Evolutionary conservation across 805 yeast genomes (phyloP).

Genomic region (Lachancea fermentati): DNA sequence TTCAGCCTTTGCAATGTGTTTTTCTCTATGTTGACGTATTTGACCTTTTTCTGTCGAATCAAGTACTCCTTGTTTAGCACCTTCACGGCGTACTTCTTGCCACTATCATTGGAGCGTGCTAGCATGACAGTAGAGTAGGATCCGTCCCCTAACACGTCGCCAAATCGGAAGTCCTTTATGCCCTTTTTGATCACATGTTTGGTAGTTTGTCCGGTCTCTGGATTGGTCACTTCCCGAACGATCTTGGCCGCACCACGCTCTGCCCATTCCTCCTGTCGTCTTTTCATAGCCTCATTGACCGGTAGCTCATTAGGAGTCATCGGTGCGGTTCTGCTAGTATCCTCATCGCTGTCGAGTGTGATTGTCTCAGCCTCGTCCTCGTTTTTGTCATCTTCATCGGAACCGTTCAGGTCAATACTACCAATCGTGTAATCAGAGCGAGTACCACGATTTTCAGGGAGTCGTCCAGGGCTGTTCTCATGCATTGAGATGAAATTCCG

Average conservation of each 20-base stretch:
- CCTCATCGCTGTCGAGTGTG: slow-evolving; percentile 6
- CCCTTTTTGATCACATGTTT: slow-evolving; percentile 48
- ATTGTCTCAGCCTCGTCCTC: slow-evolving; percentile 5
- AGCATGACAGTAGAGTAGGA: slow-evolving; percentile 89
- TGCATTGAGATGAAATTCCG: slow-evolving; percentile 27
- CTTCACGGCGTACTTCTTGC: slow-evolving; percentile 73
- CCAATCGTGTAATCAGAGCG: too few relatives aligned
- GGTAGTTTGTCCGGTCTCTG: slow-evolving; percentile 42
- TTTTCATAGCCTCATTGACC: slow-evolving; percentile 14
- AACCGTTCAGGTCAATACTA: neutral
- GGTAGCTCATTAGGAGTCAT: slow-evolving; percentile 7
- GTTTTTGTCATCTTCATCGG: slow-evolving; percentile 1
- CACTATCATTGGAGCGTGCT: slow-evolving; percentile 72
- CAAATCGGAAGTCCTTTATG: slow-evolving; percentile 84
- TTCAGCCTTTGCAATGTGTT: slow-evolving; percentile 69
- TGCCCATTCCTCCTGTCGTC: slow-evolving; percentile 43
- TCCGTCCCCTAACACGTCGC: slow-evolving; percentile 89
- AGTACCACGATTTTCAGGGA: neutral
- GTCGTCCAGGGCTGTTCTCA: slow-evolving; percentile 2
- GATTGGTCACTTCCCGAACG: slow-evolving; percentile 40
- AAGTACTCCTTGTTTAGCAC: slow-evolving; percentile 71
- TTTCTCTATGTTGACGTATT: slow-evolving; percentile 78
- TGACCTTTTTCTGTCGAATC: slow-evolving; percentile 75
- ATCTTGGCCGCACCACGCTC: slow-evolving; percentile 56
- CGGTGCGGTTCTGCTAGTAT: slow-evolving; percentile 2